Conservation (phyloP, 441 rosid genomes). For the Arabidopsis lyrata region DNA sequence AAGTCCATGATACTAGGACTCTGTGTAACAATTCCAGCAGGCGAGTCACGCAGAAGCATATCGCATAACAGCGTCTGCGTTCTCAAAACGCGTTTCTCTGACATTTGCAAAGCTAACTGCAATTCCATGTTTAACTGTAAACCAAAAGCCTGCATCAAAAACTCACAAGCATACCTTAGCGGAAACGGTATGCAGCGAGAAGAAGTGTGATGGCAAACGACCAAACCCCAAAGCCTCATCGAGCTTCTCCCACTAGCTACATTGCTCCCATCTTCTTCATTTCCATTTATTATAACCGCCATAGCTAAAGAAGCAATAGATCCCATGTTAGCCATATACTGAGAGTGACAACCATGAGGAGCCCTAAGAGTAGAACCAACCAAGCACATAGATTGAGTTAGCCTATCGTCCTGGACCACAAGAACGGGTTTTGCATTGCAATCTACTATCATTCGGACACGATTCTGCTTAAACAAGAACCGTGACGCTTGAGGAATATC, state of each 20-base stretch:
- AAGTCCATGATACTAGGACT: slow-evolving; percentile 95
- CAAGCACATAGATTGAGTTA: slow-evolving; percentile 88
- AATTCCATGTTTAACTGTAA: slow-evolving; percentile 96
- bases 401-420: slow-evolving; percentile 77
- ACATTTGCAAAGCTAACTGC: slow-evolving; percentile 85
- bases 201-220: slow-evolving; percentile 97
- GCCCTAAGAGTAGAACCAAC: slow-evolving; percentile 98
- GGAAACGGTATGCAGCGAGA: slow-evolving; percentile 90
- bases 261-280: slow-evolving; percentile 63
- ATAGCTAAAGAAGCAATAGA: slow-evolving; percentile 83
- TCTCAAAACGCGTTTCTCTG: slow-evolving; percentile 85
- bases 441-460: slow-evolving; percentile 95
- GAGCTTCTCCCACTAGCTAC: slow-evolving; percentile 62
- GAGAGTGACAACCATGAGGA: slow-evolving; percentile 97
- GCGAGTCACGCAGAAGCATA: slow-evolving; percentile 97
- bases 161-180: slow-evolving; percentile 94
- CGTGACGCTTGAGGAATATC: slow-evolving; percentile 97
- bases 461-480: slow-evolving; percentile 91
- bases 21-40: slow-evolving; percentile 87
- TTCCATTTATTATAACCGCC: slow-evolving; percentile 92
- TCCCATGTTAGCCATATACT: slow-evolving; percentile 97
- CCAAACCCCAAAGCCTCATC: slow-evolving; percentile 95
- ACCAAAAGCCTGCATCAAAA: slow-evolving; percentile 97
- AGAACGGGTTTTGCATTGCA: slow-evolving; percentile 68
- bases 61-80: slow-evolving; percentile 93